Evolutionary conservation across 1,284 basidiomycete genomes (phyloP), one percentile per base, ranked within the genome.

Genomic region (Ceratobasidium theobromae): DNA sequence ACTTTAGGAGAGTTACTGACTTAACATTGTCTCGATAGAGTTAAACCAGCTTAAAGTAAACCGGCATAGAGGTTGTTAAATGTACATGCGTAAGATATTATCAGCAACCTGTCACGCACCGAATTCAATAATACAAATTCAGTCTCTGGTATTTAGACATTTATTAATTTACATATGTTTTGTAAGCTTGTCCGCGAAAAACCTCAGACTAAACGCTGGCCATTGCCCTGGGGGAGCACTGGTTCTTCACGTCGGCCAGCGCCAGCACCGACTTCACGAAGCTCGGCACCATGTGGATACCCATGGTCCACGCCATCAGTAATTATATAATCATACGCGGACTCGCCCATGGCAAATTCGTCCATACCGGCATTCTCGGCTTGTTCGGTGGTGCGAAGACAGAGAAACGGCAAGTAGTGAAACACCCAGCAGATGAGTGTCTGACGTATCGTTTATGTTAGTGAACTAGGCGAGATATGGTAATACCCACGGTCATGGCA

Each of bases 301-400:
- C 60, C 60, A 38, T 64, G 74, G 74, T 88, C 85, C 51, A 81
- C 78, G n/a, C n/a, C n/a, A 71, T 91, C 89, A 68, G 91, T 76
- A 14, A 85, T 87, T 67, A 91, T 89, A 72, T 92, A 94, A 78
- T 95, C 91, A 75, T 94, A 93, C n/a, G 90, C 90, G 72, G 87
- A 93, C 78, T 98, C 95, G 73, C 95, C 95, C 81, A 97, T 88
- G 79, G 95, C 91, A 12, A 87, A 85, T 73, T 97, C 93, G 76
- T 98, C 96, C 69, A 97, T 87, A 69, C 96, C 96, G 67, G 98
- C 79, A 68, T 95, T 88, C 80, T 98, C 95, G 32, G 86, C 85
- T 70, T 94, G 90, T 72, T 96, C 94, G 33, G 80, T 78, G 18
- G 84, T 82, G 67, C 94, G 87, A 52, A 99, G 84, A 65, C 88